Conservation (phyloP, 805 yeast species). For the Yarrowia sp. region DNA sequence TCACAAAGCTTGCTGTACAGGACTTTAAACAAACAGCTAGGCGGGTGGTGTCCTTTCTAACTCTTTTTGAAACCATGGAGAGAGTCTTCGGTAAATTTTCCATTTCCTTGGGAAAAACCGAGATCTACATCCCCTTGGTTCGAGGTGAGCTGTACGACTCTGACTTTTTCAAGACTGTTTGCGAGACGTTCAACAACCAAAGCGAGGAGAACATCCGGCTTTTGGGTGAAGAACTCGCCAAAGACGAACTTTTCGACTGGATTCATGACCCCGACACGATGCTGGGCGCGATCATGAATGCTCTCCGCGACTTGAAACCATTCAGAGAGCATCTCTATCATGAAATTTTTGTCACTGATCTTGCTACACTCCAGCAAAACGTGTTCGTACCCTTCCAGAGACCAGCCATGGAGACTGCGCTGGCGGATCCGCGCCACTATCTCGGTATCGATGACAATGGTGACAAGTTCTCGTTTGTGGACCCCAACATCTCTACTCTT, state of each 20-base stretch:
- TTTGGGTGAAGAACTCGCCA: not conserved
- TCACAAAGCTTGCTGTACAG: constrained; percentile 27
- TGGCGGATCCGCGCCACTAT: constrained; percentile 44
- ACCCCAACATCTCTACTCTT: constrained; percentile 55
- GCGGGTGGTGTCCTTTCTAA: constrained; percentile 2
- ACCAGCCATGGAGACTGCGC: constrained; percentile 43
- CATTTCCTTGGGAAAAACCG: not conserved
- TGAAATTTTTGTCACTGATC: constrained; percentile 47
- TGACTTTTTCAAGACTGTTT: not conserved
- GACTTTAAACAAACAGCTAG: constrained; percentile 29
- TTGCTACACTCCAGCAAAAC: constrained; percentile 37
- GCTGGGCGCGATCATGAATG: not conserved
- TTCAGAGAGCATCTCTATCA: constrained; percentile 37
- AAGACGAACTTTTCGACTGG: constrained; percentile 7
- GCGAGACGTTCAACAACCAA: not conserved
- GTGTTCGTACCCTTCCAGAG: constrained; percentile 49
- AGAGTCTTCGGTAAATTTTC: not conserved
- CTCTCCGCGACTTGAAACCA: constrained; percentile 1
- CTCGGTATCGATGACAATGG: constrained; percentile 32
- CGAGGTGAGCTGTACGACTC: not conserved
- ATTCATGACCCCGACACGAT: not conserved
- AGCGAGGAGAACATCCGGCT: not conserved
- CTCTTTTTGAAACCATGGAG: not conserved
- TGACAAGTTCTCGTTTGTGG: constrained; percentile 38
- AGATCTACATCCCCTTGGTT: not conserved